Conservation (phyloP, 1,139 yeast genomes). For the Komagataea norvegica region DNA sequence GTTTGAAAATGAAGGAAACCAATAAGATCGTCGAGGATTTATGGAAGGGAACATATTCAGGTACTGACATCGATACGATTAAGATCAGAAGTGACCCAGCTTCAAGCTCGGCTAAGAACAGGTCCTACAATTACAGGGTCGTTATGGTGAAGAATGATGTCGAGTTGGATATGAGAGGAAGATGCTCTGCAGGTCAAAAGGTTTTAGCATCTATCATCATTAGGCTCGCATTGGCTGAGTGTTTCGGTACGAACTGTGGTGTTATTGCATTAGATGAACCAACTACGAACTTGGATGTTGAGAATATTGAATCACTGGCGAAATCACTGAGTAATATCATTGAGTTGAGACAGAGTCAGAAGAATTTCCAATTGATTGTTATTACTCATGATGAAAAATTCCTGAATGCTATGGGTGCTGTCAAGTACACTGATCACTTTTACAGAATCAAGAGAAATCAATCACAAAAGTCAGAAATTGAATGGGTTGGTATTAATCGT, state of each 20-base stretch:
- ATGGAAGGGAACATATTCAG: slow-evolving; percentile 93
- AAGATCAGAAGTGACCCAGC: slow-evolving; percentile 79
- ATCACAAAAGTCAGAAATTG: slow-evolving; percentile 72
- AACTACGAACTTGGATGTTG: slow-evolving; percentile 89
- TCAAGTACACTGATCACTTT: slow-evolving; percentile 83
- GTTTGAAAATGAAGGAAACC: slow-evolving; percentile 88
- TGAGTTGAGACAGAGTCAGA: slow-evolving; percentile 67
- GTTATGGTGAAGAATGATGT: slow-evolving; percentile 92
- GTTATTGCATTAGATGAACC: slow-evolving; percentile 97
- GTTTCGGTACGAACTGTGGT: slow-evolving; percentile 94
- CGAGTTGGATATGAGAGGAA: slow-evolving; percentile 95
- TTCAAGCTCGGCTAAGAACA: slow-evolving; percentile 45
- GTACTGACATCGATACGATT: slow-evolving; percentile 92
- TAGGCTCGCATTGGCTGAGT: slow-evolving; percentile 88
- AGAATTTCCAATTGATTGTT: slow-evolving; percentile 88
- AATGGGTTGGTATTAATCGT: slow-evolving; percentile 40
- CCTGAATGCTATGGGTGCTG: slow-evolving; percentile 78
- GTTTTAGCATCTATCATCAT: slow-evolving; percentile 91
- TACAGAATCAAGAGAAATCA: slow-evolving; percentile 78
- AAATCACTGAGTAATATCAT: slow-evolving; percentile 73
- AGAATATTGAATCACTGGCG: slow-evolving; percentile 85
- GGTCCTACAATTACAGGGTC: slow-evolving; percentile 87
- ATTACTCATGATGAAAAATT: slow-evolving; percentile 96
- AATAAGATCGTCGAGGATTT: slow-evolving; percentile 82
- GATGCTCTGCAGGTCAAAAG: slow-evolving; percentile 98